phyloP scores from a whole-genome alignment of 2,329 filamentous ascomycete species.

The Diaporthe ampelina region DNA sequence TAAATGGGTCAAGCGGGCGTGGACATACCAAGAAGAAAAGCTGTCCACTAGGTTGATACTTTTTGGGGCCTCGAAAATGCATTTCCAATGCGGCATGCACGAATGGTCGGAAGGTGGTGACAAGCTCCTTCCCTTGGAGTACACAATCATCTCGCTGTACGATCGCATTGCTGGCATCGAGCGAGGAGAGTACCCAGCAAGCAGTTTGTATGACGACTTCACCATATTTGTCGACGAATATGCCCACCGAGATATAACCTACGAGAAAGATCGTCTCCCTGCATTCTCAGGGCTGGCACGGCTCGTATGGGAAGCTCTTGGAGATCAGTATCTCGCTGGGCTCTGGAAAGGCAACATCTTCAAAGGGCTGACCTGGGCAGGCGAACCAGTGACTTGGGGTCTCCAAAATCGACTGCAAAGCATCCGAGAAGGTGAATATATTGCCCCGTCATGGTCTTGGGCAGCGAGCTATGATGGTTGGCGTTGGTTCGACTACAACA shows the following conservation, averaged over 20 bases:
- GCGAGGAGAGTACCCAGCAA: not conserved
- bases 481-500: accelerated
- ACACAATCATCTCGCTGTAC: not conserved
- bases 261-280: not conserved
- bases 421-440: not conserved
- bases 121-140: not conserved
- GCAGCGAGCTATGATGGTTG: not conserved
- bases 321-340: not conserved
- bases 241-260: not conserved
- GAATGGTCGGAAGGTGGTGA: not conserved
- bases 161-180: not conserved
- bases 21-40: not conserved
- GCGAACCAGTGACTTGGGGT: not conserved
- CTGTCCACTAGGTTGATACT: not conserved
- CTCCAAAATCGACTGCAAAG: not conserved
- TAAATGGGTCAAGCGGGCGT: not conserved
- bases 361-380: not conserved
- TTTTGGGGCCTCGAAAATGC: not conserved
- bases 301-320: not conserved
- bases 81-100: not conserved
- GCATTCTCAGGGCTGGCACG: not conserved
- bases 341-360: not conserved
- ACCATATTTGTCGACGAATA: not conserved
- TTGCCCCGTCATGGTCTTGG: slow-evolving; percentile 16
- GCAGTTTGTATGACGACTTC: not conserved